Conservation (phyloP, 2,329 filamentous ascomycete species). For the Daldinia sp. region DNA sequence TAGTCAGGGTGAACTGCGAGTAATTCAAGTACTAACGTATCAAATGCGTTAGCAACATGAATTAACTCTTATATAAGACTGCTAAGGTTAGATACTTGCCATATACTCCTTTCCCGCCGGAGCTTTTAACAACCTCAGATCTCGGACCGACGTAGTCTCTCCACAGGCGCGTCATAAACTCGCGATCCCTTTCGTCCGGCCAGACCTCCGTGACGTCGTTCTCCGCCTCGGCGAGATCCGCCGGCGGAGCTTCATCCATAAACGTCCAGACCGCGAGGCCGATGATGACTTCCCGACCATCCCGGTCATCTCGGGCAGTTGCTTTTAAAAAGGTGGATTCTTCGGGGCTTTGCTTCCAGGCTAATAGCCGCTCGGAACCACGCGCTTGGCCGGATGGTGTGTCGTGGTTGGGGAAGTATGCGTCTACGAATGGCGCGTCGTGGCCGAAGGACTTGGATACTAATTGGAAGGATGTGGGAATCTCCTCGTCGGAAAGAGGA, state of each 20-base stretch:
- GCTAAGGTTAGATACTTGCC: constrained; percentile 26
- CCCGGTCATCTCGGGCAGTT: neutral
- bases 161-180: constrained; percentile 39
- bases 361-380: constrained; percentile 27
- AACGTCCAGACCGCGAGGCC: constrained; percentile 40
- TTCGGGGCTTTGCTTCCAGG: constrained; percentile 26
- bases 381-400: constrained; percentile 32
- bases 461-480: constrained; percentile 36
- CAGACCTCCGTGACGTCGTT: constrained; percentile 35
- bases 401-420: constrained; percentile 39
- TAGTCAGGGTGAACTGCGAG: constrained; percentile 38
- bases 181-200: constrained; percentile 37
- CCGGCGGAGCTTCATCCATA: constrained; percentile 37
- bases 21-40: constrained; percentile 40
- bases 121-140: constrained; percentile 22
- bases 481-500: constrained; percentile 31
- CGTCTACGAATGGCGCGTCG: constrained; percentile 38
- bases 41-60: neutral
- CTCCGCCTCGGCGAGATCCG: constrained; percentile 35
- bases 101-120: constrained; percentile 33
- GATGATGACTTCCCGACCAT: constrained; percentile 20
- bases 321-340: constrained; percentile 38
- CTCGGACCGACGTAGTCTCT: constrained; percentile 37
- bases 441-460: constrained; percentile 39
- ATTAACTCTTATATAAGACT: neutral